Percentiles rank a stretch among this genome's conserved stretches.
Evolutionary conservation across 345 rosid genomes (phyloP).

Genomic region (Eucalyptus pauciflora): DNA sequence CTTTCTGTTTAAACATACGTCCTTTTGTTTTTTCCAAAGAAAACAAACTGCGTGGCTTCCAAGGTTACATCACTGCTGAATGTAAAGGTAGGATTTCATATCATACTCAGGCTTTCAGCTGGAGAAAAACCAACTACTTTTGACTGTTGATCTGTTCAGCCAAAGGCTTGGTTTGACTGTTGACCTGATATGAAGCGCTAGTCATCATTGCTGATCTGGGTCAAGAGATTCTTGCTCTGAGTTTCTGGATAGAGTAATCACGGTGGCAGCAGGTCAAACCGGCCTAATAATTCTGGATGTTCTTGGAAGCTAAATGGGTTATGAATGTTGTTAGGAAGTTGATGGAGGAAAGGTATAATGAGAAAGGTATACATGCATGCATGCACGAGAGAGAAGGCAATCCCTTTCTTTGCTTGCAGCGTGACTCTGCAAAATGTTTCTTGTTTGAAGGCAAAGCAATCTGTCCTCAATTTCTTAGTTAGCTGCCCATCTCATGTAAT

Average conservation of each 20-base stretch:
- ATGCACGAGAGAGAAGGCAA: conserved; percentile 7
- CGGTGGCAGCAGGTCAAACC: neutral
- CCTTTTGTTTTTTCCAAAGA: neutral
- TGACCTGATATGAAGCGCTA: neutral
- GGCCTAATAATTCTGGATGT: neutral
- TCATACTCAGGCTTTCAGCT: neutral
- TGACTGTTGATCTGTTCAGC: neutral
- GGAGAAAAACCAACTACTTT: neutral
- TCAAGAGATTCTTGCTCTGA: neutral
- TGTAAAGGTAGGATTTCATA: neutral
- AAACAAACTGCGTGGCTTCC: neutral
- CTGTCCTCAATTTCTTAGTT: neutral
- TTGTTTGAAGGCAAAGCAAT: conserved; percentile 32
- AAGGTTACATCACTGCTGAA: neutral
- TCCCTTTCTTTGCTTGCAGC: conserved; percentile 40
- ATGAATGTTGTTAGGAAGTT: neutral
- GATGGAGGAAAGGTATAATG: neutral
- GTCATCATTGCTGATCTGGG: neutral
- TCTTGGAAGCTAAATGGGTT: neutral
- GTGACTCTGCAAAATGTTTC: neutral
- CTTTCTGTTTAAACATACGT: neutral
- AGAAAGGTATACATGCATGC: conserved; percentile 1
- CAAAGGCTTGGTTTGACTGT: neutral
- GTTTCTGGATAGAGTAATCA: neutral
- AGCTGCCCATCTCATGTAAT: neutral